Percentiles rank a stretch among this genome's conserved stretches.
These are phyloP conservation scores for Cercospora sp. DNA, from an alignment of 2,329 filamentous ascomycete genomes.

Conservation along the genomic window DNA sequence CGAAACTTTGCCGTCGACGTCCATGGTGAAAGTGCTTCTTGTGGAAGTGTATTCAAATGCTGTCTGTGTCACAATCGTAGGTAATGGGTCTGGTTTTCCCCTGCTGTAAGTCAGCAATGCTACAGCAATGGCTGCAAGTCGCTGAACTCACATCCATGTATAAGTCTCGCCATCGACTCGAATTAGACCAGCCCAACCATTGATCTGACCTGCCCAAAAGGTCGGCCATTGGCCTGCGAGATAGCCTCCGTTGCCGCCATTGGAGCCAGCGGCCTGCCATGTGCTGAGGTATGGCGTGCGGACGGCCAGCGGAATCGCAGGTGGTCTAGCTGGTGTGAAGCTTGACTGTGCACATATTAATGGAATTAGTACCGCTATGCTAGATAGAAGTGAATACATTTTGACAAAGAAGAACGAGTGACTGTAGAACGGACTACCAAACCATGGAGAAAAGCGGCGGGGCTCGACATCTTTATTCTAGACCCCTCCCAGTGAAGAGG, in stretches of 20 bases:
- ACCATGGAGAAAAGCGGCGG: background rate
- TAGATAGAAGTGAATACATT: slow-evolving; percentile 24
- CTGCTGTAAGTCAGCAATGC: slow-evolving; percentile 15
- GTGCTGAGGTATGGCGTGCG: slow-evolving; percentile 73
- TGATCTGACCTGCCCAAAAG: slow-evolving; percentile 61
- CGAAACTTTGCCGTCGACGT: slow-evolving; percentile 60
- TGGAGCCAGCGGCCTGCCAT: slow-evolving; percentile 63
- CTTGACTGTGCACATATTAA: slow-evolving; percentile 47
- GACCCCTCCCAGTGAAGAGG: slow-evolving; percentile 1
- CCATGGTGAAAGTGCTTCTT: slow-evolving; percentile 67
- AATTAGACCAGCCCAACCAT: slow-evolving; percentile 69
- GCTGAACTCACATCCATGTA: slow-evolving; percentile 59
- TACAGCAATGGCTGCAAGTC: background rate
- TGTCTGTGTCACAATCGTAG: slow-evolving; percentile 59
- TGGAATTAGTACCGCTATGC: slow-evolving; percentile 20
- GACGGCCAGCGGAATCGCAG: slow-evolving; percentile 70
- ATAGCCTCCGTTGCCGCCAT: slow-evolving; percentile 65
- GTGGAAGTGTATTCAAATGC: slow-evolving; percentile 72
- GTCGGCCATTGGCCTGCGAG: slow-evolving; percentile 68
- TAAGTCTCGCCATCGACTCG: slow-evolving; percentile 65
- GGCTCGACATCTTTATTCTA: slow-evolving; percentile 12
- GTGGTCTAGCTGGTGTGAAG: slow-evolving; percentile 65
- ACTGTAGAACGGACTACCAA: background rate
- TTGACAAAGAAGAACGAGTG: slow-evolving; percentile 11
- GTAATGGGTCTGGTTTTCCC: slow-evolving; percentile 53